Evolutionary conservation across 106 monocot genomes (phyloP), one percentile per base, ranked within the genome.

Genomic region (Apostasia shenzhenica): DNA sequence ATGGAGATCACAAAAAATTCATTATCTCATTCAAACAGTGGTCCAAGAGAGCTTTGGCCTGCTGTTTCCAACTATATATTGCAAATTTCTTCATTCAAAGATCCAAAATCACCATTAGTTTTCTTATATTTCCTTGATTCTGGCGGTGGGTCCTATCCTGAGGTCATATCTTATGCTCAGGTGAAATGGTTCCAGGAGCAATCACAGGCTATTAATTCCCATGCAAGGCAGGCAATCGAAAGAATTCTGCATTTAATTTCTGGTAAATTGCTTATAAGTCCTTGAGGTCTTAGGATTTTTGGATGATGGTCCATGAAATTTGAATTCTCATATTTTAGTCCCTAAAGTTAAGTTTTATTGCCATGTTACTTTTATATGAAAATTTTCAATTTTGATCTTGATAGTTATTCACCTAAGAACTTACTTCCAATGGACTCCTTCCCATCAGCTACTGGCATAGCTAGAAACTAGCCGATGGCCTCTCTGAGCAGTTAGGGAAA

Each of bases 91-190:
- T 91, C 94, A 55, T 79, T 81, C 41, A 55, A 76, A 58, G 63
- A 71, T 54, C 14, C 54, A 48, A 42, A 79, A 12, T 56, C 57
- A 63, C 79, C 83, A 38, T 81, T 61, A 59, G 76, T 81, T 5
- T 77, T 85, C 54, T 63, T 94, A 9, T 91, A 94, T 62, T 94
- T 94, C 44, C 79, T 94, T 54, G 94, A 94, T 72, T 94, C 94
- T 50, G 94, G 94, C 70, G 94, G 94, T 44, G 94, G 94, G 1
- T 79, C 91, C 67, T 94, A 88, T 55, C 94, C 94, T 13, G 85
- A 94, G 72, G 78, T 94, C 39, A 85, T 94, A 82, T 91, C 94
- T 40, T 73, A 59, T 79, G 78, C 91, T 71, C 94, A 94, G 69
- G 81, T 59, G 14, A 67, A 63, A 61, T 91, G 94, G 94, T 86